Evolutionary conservation across 2,329 filamentous ascomycete species (phyloP), one percentile per base, ranked within the genome.

Genomic region (Colletotrichum tanaceti): DNA sequence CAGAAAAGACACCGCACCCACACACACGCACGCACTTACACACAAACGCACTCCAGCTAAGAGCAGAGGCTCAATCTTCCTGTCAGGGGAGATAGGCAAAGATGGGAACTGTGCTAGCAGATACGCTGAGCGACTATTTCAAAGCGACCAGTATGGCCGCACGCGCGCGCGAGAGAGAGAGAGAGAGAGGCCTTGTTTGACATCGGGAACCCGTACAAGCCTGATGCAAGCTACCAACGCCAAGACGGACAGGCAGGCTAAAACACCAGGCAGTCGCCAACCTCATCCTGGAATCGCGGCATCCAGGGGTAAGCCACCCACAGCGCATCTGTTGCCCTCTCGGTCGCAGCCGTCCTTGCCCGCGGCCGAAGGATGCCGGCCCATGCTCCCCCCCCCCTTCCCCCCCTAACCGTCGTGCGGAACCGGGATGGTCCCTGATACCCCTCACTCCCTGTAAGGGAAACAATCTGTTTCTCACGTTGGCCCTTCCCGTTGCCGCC

Each of bases 381-480:
- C 28, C n/a, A n/a, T n/a, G n/a, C n/a, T n/a, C n/a, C n/a, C n/a
- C n/a, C n/a, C n/a, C n/a, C n/a, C n/a, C n/a, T n/a, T n/a, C n/a
- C n/a, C n/a, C 46, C 60, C 35, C 46, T 47, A 41, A 59, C 47
- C 47, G 14, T 65, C 41, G 46, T 43, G 38, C 16, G 10, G 2
- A 44, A 41, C 63, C 10, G 38, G 63, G 66, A 46, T 67, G 20
- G 16, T 20, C 60, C 65, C 60, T 7, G 57, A 44, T 28, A 9
- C 13, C 3, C n/a, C 1, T 24, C 4, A 2, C 16, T 22, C 39
- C n/a, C n/a, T 39, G 10, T 39, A 7, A 60, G 35, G 28, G 55
- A 67, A 69, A 69, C 66, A 32, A 38, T n/a, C 13, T 13, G 20
- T 28, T 39, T 57, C 63, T 61, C 63, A 43, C 50, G 67, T 62